These are phyloP conservation scores for Apophysomyces elegans DNA, from an alignment of 371 early-diverging fungal species.

Conservation along the genomic window DNA sequence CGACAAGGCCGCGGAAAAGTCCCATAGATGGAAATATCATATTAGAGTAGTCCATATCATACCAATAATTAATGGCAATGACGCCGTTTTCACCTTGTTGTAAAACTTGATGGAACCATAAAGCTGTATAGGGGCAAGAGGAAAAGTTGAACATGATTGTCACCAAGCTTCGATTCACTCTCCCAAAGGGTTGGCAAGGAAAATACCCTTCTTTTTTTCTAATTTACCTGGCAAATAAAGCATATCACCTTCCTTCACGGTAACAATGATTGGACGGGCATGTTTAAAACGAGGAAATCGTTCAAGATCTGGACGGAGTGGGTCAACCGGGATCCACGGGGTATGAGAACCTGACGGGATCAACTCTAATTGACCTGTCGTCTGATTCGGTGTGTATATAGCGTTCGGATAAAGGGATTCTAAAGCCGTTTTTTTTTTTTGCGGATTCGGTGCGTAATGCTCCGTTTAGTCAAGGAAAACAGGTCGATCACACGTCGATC, in stretches of 20 bases:
- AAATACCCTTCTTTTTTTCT: not conserved
- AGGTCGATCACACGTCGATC: not conserved
- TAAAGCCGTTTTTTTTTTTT: constrained; percentile 14
- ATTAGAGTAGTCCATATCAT: constrained; percentile 68
- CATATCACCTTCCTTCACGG: constrained; percentile 70
- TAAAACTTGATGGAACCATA: constrained; percentile 81
- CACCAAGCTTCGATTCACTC: too few species aligned
- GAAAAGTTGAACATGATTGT: too few species aligned
- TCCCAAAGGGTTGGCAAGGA: too few species aligned
- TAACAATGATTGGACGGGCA: constrained; percentile 61
- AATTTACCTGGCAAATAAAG: constrained; percentile 70
- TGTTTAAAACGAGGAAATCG: constrained; percentile 58
- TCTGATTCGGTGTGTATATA: constrained; percentile 41
- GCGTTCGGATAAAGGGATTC: constrained; percentile 64
- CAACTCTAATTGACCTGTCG: constrained; percentile 35
- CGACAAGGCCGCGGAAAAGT: constrained; percentile 36
- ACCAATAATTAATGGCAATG: constrained; percentile 87
- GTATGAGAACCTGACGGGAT: constrained; percentile 48
- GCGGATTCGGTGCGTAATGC: too few species aligned
- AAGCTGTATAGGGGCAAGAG: constrained; percentile 30
- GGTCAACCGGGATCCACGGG: constrained; percentile 74
- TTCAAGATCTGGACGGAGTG: constrained; percentile 48
- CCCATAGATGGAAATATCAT: constrained; percentile 40
- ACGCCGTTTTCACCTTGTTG: constrained; percentile 67
- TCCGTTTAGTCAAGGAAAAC: too few species aligned